These are phyloP conservation scores for Penicillium sumatraense DNA, from an alignment of 2,329 filamentous ascomycete genomes.

Conservation along the genomic window DNA sequence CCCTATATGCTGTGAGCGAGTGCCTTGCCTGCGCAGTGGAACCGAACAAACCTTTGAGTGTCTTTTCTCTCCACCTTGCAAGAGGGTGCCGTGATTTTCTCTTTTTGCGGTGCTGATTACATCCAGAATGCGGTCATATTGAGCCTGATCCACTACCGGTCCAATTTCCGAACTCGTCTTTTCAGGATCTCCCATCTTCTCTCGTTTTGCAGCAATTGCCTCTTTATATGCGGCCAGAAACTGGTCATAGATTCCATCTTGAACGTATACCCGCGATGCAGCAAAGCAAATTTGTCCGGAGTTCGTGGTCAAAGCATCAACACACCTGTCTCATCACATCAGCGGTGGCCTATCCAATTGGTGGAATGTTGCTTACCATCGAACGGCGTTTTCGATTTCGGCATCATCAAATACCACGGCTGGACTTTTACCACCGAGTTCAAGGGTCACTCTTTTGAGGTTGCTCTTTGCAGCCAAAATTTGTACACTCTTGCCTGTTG, in stretches of 20 bases:
- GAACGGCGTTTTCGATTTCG: conserved; percentile 67
- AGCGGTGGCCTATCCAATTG: too few species aligned
- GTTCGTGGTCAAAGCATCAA: conserved; percentile 55
- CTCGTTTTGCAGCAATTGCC: background rate
- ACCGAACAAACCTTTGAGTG: background rate
- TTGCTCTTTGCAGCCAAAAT: conserved; percentile 64
- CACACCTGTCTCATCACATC: too few species aligned
- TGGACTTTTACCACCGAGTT: conserved; percentile 67
- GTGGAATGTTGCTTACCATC: too few species aligned
- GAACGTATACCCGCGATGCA: conserved; percentile 77
- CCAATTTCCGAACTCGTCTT: background rate
- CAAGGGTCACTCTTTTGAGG: conserved; percentile 67
- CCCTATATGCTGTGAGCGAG: background rate
- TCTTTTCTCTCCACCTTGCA: background rate
- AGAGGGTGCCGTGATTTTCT: background rate
- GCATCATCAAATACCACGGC: conserved; percentile 66
- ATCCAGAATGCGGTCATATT: conserved; percentile 1
- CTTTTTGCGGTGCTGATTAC: background rate
- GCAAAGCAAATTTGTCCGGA: conserved; percentile 63
- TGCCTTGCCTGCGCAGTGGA: background rate
- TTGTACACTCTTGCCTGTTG: conserved; percentile 62
- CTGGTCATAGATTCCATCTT: conserved; percentile 83
- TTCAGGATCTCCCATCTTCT: conserved; percentile 3
- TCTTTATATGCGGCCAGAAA: conserved; percentile 50
- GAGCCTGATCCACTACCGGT: conserved; percentile 5